Base-by-base conservation (phyloP, 768 basidiomycete species). In the Lactifluus subvellereus region DNA sequence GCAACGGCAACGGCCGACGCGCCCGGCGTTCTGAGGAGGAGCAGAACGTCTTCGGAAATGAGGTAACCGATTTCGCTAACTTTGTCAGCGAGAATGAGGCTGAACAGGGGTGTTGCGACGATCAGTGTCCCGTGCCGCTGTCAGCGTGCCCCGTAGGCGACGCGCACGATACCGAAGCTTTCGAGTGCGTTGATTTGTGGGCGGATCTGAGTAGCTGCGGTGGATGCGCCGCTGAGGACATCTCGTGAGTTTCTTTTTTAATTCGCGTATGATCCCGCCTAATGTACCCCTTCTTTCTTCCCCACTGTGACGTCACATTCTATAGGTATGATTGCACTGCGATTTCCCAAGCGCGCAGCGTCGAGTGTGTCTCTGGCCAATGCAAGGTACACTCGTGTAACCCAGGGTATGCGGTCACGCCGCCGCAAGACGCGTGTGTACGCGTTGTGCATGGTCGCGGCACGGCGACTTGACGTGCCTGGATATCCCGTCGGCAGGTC, bases 121-220 rank as follows among this genome's bases (percentile, higher is more conserved):
- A 32, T 11, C 53, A 49, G 6, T 65, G 63, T 35, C 63, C 63
- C 11, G 53, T 42, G n/a, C 53, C 59, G 22, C 40, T 65, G 33
- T 50, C 20, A 0, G 60, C 59, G 35, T 65, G 63, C 54, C 60
- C 60, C 18, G 59, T 65, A 13, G 49, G 40, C 7, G 64, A 48
- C 48, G 40, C 45, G 38, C 14, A 30, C 16, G 42, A 71, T 43
- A 43, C 48, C 27, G 61, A 68, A 3, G 72, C 69, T 3, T 71
- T 68, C 57, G 72, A 75, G 58, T 75, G 74, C 50, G 72, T 72
- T 13, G 72, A 74, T 40, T 57, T 71, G 37, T 40, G 42, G 18
- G 68, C 67, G 58, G 74, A 75, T 55, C 66, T 74, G 35, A 56
- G 53, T 8, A 70, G 70, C 51, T 75, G 72, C 55, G 74, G 72